A percentile compares a stretch with the other conserved stretches of the same genome.
Evolutionary conservation across 495 filamentous ascomycete species (phyloP).

Genomic region (Trichoderma virens): DNA sequence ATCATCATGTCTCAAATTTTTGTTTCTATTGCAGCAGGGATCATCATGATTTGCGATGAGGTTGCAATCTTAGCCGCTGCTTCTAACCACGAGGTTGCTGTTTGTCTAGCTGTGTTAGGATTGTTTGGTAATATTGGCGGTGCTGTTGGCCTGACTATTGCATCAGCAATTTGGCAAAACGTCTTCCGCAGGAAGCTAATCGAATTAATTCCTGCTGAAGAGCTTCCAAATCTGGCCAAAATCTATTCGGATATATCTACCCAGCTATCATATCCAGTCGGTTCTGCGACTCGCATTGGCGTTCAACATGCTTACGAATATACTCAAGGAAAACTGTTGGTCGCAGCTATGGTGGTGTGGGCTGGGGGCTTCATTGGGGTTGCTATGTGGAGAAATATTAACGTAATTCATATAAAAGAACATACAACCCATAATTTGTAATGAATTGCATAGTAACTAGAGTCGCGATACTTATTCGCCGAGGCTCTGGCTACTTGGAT

Average conservation of each 20-base stretch:
- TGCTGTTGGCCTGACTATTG: constrained; percentile 53
- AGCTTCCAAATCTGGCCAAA: constrained; percentile 28
- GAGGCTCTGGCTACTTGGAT: no score
- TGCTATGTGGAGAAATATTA: constrained; percentile 47
- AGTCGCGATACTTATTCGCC: no score
- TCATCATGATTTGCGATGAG: constrained; percentile 53
- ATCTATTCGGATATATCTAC: constrained; percentile 46
- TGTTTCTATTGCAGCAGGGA: constrained; percentile 59
- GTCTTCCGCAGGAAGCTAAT: constrained; percentile 46
- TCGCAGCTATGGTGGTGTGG: constrained; percentile 44
- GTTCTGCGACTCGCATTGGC: constrained; percentile 41
- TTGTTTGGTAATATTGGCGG: constrained; percentile 60
- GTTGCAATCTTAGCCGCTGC: constrained; percentile 60
- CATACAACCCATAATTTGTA: no score
- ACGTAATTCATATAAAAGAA: constrained; percentile 47
- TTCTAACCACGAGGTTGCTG: constrained; percentile 57
- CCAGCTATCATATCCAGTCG: constrained; percentile 47
- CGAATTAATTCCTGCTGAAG: constrained; percentile 49
- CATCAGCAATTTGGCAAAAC: constrained; percentile 59
- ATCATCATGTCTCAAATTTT: constrained; percentile 74
- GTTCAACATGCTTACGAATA: constrained; percentile 50
- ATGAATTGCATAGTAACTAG: no score
- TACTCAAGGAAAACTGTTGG: constrained; percentile 46
- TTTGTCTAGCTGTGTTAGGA: constrained; percentile 54
- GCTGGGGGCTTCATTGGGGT: constrained; percentile 38